Conservation (phyloP, 306 rosid species). For the Aeschynomene evenia region DNA sequence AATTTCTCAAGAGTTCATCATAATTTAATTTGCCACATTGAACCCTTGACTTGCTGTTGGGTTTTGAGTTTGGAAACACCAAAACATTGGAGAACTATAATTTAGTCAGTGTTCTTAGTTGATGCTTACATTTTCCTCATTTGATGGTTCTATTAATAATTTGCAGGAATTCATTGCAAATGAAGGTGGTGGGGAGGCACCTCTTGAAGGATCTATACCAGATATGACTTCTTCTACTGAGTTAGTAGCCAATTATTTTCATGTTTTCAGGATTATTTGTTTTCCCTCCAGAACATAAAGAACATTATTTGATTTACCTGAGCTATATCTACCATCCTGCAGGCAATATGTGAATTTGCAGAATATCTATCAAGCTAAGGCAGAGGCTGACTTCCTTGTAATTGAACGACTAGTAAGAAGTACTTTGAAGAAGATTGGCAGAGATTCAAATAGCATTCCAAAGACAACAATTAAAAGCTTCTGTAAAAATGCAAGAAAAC, state of each 20-base stretch:
- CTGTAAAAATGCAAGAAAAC: slow-evolving; percentile 93
- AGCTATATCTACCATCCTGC: slow-evolving; percentile 33
- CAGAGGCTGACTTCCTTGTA: slow-evolving; percentile 85
- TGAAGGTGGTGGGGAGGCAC: slow-evolving; percentile 91
- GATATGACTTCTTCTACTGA: slow-evolving; percentile 99
- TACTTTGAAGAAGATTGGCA: slow-evolving; percentile 73
- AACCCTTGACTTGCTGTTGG: background rate
- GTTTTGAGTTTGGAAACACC: slow-evolving; percentile 4
- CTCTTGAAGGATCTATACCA: slow-evolving; percentile 98
- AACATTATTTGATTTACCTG: slow-evolving; percentile 27
- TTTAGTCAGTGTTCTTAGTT: slow-evolving; percentile 20
- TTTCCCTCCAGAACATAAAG: slow-evolving; percentile 6
- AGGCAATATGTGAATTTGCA: slow-evolving; percentile 89
- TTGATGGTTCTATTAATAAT: slow-evolving; percentile 19
- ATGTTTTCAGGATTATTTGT: slow-evolving; percentile 9
- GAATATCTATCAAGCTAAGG: slow-evolving; percentile 85
- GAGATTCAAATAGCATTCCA: slow-evolving; percentile 79
- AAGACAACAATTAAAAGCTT: slow-evolving; percentile 73
- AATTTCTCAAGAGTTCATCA: background rate
- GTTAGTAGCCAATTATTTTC: slow-evolving; percentile 47
- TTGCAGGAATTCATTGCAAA: slow-evolving; percentile 80
- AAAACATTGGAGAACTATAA: slow-evolving; percentile 10
- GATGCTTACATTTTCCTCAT: slow-evolving; percentile 12
- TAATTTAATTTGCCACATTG: background rate
- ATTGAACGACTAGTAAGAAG: slow-evolving; percentile 67